Conservation (phyloP, 257 asterid species). For the Cinchona pubescens region DNA sequence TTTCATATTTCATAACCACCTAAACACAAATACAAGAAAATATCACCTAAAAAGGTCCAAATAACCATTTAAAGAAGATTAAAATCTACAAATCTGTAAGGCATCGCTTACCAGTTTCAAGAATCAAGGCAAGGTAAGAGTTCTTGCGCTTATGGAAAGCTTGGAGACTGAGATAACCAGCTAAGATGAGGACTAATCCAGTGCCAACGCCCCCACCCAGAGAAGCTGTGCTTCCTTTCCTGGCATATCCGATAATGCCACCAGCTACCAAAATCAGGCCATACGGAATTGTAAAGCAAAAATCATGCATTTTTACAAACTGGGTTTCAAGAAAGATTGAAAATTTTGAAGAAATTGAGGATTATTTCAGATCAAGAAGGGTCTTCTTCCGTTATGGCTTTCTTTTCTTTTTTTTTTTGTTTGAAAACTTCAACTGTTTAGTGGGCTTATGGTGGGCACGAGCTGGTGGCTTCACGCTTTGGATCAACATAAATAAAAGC, state of each 20-base stretch:
- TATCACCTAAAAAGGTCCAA: not conserved
- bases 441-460: not conserved
- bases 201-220: conserved; percentile 83
- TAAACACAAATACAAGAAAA: not conserved
- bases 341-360: conserved; percentile 2
- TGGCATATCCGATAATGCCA: conserved; percentile 76
- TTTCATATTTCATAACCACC: not conserved
- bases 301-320: conserved; percentile 75
- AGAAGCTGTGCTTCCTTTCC: conserved; percentile 80
- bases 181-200: conserved; percentile 67
- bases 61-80: not conserved
- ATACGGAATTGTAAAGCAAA: conserved; percentile 96
- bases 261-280: conserved; percentile 71
- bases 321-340: conserved; percentile 16
- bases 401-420: not conserved
- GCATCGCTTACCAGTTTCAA: conserved; percentile 59
- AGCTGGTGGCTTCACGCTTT: not conserved
- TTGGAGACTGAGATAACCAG: conserved; percentile 89
- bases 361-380: conserved; percentile 24
- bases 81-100: not conserved
- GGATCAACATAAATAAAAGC: too few relatives aligned
- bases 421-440: conserved; percentile 9
- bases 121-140: conserved; percentile 67
- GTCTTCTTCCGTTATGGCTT: too few relatives aligned
- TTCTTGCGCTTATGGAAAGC: conserved; percentile 78